A percentile compares a stretch with the other conserved stretches of the same genome.
These are phyloP conservation scores for Fraxinus albicans DNA, from an alignment of 305 asterid genomes.

Conservation along the genomic window DNA sequence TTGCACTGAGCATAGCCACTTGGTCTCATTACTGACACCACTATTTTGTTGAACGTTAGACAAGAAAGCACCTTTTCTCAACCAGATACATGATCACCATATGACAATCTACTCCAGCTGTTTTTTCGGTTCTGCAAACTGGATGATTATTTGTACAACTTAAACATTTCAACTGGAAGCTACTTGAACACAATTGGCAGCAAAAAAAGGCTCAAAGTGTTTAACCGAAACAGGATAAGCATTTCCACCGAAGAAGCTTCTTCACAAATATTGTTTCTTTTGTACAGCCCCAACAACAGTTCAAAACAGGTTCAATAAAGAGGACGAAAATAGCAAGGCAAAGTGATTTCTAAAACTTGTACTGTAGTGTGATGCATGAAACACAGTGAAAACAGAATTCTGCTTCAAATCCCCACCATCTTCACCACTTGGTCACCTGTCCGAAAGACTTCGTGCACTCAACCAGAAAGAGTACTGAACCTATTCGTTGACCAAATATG, in stretches of 20 bases:
- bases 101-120: conserved; percentile 21
- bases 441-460: conserved; percentile 15
- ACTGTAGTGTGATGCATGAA: conserved; percentile 10
- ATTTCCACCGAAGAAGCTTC: conserved; percentile 14
- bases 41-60: conserved; percentile 7
- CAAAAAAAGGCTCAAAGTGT: conserved; percentile 4
- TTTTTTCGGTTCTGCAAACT: background rate
- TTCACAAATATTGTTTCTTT: background rate
- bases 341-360: conserved; percentile 4
- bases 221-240: conserved; percentile 5
- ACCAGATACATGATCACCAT: conserved; percentile 10
- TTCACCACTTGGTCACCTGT: conserved; percentile 15
- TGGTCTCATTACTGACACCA: conserved; percentile 18
- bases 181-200: conserved; percentile 15
- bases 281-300: conserved; percentile 6
- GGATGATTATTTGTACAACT: background rate
- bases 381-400: conserved; percentile 6
- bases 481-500: conserved; percentile 18
- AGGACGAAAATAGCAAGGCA: background rate
- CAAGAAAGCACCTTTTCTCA: conserved; percentile 13
- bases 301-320: background rate
- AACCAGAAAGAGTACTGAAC: conserved; percentile 3
- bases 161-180: background rate
- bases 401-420: conserved; percentile 8
- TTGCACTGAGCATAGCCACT: conserved; percentile 12